phyloP scores from a whole-genome alignment of 2,329 filamentous ascomycete genomes.

The Ceratocystis harringtonii region DNA sequence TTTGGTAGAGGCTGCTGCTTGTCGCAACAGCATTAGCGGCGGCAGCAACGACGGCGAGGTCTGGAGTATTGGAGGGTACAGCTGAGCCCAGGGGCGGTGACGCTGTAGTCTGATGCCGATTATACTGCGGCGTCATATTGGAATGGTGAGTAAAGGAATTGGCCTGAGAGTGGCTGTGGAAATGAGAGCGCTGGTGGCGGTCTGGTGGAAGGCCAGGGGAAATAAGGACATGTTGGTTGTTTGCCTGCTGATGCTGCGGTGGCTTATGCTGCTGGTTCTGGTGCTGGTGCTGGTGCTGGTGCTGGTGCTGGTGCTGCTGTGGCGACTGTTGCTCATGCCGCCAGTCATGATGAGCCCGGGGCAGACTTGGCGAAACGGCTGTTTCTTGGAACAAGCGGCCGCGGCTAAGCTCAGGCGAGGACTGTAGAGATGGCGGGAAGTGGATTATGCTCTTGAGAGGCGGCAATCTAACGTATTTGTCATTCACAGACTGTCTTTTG shows the following conservation, averaged over 20 bases:
- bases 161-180: not conserved
- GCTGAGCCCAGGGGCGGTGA: not conserved
- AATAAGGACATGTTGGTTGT: too few species aligned
- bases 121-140: not conserved
- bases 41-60: not conserved
- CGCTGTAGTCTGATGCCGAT: not conserved
- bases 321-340: not conserved
- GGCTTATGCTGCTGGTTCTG: not conserved
- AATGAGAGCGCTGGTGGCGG: not conserved
- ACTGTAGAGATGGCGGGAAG: not conserved
- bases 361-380: not conserved
- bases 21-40: not conserved
- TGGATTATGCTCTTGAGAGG: not conserved
- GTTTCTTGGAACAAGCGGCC: not conserved
- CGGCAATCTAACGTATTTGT: not conserved
- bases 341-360: not conserved
- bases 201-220: not conserved
- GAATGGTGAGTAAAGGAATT: not conserved
- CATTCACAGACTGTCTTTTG: not conserved
- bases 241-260: too few species aligned
- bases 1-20: not conserved
- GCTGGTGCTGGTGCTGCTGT: not conserved
- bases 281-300: not conserved
- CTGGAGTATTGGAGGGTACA: not conserved
- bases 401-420: not conserved